Evolutionary conservation across 805 yeast genomes (phyloP).

Genomic region (Diddensiella transvaalensis): DNA sequence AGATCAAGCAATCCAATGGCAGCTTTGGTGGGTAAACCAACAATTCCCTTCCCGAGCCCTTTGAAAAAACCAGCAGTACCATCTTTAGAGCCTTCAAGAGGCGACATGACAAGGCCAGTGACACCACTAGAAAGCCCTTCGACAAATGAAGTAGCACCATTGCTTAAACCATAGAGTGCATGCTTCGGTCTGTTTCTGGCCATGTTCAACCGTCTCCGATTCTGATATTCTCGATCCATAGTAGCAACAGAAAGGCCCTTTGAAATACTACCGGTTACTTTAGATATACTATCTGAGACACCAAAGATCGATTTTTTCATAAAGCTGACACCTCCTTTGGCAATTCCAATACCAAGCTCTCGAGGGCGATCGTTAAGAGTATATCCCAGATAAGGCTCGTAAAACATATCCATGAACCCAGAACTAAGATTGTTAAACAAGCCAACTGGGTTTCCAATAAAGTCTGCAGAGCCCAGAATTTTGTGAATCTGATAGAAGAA

Average conservation of each 20-base stretch:
- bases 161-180: constrained; percentile 77
- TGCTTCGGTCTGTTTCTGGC: constrained; percentile 78
- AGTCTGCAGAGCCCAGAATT: constrained; percentile 92
- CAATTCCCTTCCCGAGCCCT: constrained; percentile 91
- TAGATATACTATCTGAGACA: constrained; percentile 86
- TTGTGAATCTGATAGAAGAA: constrained; percentile 89
- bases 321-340: constrained; percentile 94
- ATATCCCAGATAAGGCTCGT: constrained; percentile 96
- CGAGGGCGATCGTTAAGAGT: constrained; percentile 93
- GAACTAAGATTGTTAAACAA: constrained; percentile 88
- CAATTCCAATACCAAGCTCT: constrained; percentile 90
- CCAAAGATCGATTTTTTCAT: constrained; percentile 94
- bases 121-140: constrained; percentile 86
- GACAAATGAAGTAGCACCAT: constrained; percentile 84
- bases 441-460: constrained; percentile 96
- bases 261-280: constrained; percentile 89
- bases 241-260: constrained; percentile 92
- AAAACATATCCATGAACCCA: constrained; percentile 93
- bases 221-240: constrained; percentile 80
- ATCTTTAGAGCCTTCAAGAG: constrained; percentile 78
- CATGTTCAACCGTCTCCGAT: constrained; percentile 63
- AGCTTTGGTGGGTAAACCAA: constrained; percentile 94
- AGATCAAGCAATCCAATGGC: constrained; percentile 93
- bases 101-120: constrained; percentile 85
- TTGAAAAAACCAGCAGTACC: constrained; percentile 91